A percentile compares a stretch with the other conserved stretches of the same genome.
These are phyloP conservation scores for Pontederia paniculata DNA, from an alignment of 176 grass and related monocot genomes.

Conservation along the genomic window DNA sequence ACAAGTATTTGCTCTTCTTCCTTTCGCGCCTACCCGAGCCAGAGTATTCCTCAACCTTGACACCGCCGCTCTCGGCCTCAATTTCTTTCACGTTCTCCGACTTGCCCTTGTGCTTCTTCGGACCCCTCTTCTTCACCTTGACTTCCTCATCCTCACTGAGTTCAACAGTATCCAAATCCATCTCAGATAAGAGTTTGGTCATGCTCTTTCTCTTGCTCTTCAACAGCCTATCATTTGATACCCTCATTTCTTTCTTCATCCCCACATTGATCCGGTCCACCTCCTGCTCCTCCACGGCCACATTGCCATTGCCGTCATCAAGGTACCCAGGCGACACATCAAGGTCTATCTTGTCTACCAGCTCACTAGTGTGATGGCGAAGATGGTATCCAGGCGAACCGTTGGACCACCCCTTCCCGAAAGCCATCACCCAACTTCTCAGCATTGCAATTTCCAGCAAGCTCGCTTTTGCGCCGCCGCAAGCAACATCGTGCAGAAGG, in stretches of 20 bases:
- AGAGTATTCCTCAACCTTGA: conserved; percentile 13
- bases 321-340: conserved; percentile 33
- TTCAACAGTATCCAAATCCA: conserved; percentile 28
- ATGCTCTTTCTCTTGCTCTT: conserved; percentile 24
- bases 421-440: conserved; percentile 38
- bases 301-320: conserved; percentile 9
- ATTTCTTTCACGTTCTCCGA: conserved; percentile 10
- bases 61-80: background rate
- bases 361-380: conserved; percentile 24
- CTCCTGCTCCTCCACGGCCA: conserved; percentile 17
- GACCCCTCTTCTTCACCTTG: background rate
- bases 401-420: conserved; percentile 28
- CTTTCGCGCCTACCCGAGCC: conserved; percentile 7
- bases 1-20: conserved; percentile 30
- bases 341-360: conserved; percentile 70
- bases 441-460: conserved; percentile 35
- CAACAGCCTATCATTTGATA: background rate
- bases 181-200: conserved; percentile 19
- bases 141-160: conserved; percentile 26
- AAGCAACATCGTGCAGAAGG: conserved; percentile 25
- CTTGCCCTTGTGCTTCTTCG: conserved; percentile 6
- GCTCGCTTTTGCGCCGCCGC: conserved; percentile 15
- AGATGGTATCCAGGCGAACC: conserved; percentile 23
- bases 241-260: background rate
- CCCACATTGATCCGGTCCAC: conserved; percentile 3